Base-by-base conservation (phyloP, 1,284 basidiomycete species). In the Inonotus hispidus region DNA sequence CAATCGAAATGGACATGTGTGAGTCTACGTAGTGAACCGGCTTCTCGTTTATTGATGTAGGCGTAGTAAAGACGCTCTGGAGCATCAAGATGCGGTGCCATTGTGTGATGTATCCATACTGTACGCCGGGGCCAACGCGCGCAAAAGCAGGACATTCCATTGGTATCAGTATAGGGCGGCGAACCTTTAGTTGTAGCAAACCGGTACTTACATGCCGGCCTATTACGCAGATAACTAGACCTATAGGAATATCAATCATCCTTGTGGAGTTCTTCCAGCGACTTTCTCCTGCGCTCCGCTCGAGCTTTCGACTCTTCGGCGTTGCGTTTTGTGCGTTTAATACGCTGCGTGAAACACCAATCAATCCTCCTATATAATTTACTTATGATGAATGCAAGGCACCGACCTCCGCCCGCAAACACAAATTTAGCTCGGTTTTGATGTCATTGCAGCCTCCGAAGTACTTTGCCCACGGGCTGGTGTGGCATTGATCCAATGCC, bases 341-440 rank as follows among this genome's bases (percentile, higher is more conserved):
- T 67, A 58, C 90, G 83, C 92, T 92, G 67, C 63, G 47, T 21
- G 8, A 47, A 23, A 56, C 41, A 21, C 47, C 23, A 16, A 35
- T 52, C 29, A 50, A 5, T 56, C 35, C 19, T 53, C 43, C 37
- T 52, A 39, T 23, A 10, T 16, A 23, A 19, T n/a, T 21, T 19
- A 54, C 27, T 2, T 54, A 39, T 8, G 37, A 13, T 21, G 11
- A 37, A 16, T 13, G 14, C 32, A 16, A 23, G 14, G 5, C 39
- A 71, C 79, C 67, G 69, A 92, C 92, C 83, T 93, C 91, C 73
- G 82, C 75, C 58, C 85, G 80, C 53, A 94, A 76, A 76, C 92
- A 94, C 66, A 79, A 74, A 67, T 88, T 90, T 67, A 94, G 76
- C 55, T 83, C 81, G 56, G 82, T 74, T 73, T 93, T 93, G 56